Evolutionary conservation across 805 yeast genomes (phyloP).

Genomic region (Candida golubevii): DNA sequence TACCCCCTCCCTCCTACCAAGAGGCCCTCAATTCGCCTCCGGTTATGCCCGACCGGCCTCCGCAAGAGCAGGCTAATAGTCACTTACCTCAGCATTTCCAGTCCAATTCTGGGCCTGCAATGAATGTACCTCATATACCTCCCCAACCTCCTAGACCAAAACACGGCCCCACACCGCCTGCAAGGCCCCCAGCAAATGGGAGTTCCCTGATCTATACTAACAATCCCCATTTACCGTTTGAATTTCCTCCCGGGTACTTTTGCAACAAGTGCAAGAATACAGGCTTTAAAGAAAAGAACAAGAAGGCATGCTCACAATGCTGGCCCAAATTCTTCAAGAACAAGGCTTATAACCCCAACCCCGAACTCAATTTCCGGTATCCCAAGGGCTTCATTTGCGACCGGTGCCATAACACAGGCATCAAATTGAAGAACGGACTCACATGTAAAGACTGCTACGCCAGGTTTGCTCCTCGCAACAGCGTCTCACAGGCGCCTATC

Average conservation of each 20-base stretch:
- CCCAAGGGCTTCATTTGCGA: slow-evolving; percentile 59
- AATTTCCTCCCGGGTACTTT: slow-evolving; percentile 27
- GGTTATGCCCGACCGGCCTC: slow-evolving; percentile 16
- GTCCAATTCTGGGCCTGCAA: no score
- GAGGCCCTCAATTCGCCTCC: slow-evolving; percentile 34
- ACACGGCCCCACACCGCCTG: neutral
- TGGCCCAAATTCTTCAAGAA: slow-evolving; percentile 25
- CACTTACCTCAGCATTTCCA: no score
- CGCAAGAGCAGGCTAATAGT: neutral
- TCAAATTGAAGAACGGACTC: slow-evolving; percentile 54
- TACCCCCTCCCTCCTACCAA: slow-evolving; percentile 40
- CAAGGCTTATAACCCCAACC: slow-evolving; percentile 44
- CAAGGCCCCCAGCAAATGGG: neutral
- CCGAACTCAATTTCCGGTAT: slow-evolving; percentile 58
- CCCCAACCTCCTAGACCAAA: no score
- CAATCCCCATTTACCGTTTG: slow-evolving; percentile 24
- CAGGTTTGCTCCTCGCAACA: slow-evolving; percentile 47
- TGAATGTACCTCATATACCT: no score
- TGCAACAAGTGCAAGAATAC: slow-evolving; percentile 34
- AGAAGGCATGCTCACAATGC: slow-evolving; percentile 26
- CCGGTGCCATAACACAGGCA: slow-evolving; percentile 74
- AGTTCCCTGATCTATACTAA: slow-evolving; percentile 14
- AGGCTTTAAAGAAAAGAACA: slow-evolving; percentile 26
- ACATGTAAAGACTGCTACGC: slow-evolving; percentile 72
- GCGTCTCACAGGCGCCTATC: slow-evolving; percentile 5